Evolutionary conservation across 371 early-diverging fungal genomes (phyloP).

Genomic region (Rhizopus stolonifer): DNA sequence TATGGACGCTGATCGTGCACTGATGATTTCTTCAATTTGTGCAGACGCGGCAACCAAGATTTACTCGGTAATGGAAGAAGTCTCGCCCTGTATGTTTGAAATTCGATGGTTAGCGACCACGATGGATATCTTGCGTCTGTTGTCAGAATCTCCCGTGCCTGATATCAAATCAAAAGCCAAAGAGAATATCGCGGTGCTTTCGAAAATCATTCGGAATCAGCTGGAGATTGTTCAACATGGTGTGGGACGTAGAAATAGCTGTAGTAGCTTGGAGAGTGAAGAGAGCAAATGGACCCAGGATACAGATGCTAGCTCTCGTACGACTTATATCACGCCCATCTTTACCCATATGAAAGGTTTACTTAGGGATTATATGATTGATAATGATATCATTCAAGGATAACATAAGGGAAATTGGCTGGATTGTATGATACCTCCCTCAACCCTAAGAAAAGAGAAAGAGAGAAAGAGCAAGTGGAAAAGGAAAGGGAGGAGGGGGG

Average conservation of each 20-base stretch:
- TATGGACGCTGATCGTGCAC: constrained; percentile 32
- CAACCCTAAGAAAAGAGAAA: no score
- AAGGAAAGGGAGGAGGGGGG: no score
- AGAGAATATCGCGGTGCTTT: not conserved
- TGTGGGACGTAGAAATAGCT: not conserved
- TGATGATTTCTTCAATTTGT: constrained; percentile 34
- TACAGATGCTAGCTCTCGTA: no score
- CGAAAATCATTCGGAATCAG: not conserved
- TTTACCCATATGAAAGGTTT: no score
- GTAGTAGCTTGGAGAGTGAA: no score
- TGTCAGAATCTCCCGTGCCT: constrained; percentile 11
- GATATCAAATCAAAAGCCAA: constrained; percentile 24
- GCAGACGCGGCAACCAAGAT: constrained; percentile 32
- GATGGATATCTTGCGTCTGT: constrained; percentile 19
- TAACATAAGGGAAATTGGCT: no score
- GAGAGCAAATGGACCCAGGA: no score
- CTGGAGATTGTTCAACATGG: not conserved
- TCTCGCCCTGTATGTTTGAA: constrained; percentile 32
- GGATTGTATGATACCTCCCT: no score
- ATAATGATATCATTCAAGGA: no score
- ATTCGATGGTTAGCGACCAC: constrained; percentile 31
- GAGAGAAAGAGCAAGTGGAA: no score
- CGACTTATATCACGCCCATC: no score
- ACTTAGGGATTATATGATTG: no score
- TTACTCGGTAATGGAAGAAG: constrained; percentile 12